Evolutionary conservation across 768 basidiomycete species (phyloP).

Genomic region (Termitomyces sp.): DNA sequence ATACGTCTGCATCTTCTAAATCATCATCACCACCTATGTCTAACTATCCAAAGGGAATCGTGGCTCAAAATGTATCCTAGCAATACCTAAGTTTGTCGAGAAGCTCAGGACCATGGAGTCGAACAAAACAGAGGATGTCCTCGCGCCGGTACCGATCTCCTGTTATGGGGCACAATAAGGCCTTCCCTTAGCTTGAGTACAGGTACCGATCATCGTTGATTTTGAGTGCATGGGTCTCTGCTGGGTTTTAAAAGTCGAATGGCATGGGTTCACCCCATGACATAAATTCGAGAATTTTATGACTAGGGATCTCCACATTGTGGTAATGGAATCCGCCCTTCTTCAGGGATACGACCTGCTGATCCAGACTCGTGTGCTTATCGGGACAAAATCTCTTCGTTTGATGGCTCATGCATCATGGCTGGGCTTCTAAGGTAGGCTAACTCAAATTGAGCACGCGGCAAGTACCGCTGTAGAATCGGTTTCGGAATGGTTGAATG

Average conservation of each 20-base stretch:
- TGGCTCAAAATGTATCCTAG: neutral
- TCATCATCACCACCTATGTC: too few species aligned
- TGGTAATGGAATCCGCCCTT: neutral
- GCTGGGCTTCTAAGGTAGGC: neutral
- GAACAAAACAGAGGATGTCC: neutral
- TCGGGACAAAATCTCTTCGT: neutral
- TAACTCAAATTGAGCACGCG: neutral
- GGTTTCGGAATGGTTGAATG: neutral
- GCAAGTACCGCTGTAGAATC: neutral
- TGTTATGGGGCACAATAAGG: too few species aligned
- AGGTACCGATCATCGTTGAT: neutral
- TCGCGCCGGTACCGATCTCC: neutral
- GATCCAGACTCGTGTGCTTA: constrained; percentile 4
- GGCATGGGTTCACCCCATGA: neutral
- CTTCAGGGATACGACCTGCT: constrained; percentile 1
- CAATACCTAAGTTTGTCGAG: neutral
- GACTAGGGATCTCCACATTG: constrained; percentile 1
- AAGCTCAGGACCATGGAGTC: neutral
- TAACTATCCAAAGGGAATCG: too few species aligned
- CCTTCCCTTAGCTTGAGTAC: neutral
- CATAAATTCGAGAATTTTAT: neutral
- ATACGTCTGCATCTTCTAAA: neutral
- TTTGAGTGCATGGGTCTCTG: neutral
- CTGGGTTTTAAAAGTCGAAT: neutral
- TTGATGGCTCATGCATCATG: neutral